Percentiles rank a stretch among this genome's conserved stretches.
phyloP scores from a whole-genome alignment of 2,329 filamentous ascomycete genomes.

The Sphaerulina vaccinii region DNA sequence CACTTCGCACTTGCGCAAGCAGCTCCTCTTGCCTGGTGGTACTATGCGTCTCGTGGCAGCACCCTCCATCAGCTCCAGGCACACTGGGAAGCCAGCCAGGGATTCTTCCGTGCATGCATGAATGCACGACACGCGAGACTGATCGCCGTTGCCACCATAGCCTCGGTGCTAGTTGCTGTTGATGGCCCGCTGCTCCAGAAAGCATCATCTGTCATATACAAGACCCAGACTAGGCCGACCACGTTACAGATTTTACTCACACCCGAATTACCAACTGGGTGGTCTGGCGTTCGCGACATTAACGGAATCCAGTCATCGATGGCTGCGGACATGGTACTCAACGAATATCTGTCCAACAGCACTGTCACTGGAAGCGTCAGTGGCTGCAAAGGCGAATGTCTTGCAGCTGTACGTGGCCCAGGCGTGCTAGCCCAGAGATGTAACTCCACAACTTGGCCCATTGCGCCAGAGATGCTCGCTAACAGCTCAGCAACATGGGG shows the following conservation, averaged over 20 bases:
- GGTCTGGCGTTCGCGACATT: neutral
- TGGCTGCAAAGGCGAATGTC: neutral
- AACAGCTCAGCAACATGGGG: neutral
- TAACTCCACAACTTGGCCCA: neutral
- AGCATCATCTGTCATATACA: conserved; percentile 8
- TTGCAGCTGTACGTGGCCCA: neutral
- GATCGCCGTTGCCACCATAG: conserved; percentile 13
- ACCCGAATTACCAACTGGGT: conserved; percentile 3
- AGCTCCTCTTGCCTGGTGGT: conserved; percentile 13
- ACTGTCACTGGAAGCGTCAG: neutral
- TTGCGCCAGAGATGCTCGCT: neutral
- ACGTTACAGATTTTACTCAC: neutral
- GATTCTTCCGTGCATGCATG: conserved; percentile 7
- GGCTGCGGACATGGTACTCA: neutral
- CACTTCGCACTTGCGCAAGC: conserved; percentile 14
- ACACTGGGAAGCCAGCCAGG: conserved; percentile 9
- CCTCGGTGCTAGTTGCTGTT: conserved; percentile 7
- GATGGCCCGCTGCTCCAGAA: conserved; percentile 18
- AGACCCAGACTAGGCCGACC: neutral
- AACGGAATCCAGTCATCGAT: neutral
- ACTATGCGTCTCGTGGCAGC: conserved; percentile 3
- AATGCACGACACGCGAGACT: conserved; percentile 6
- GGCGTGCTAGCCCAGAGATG: neutral
- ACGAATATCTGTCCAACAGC: neutral
- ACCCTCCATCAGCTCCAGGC: conserved; percentile 10